Conservation (phyloP, 345 rosid species). For the Heritiera littoralis region DNA sequence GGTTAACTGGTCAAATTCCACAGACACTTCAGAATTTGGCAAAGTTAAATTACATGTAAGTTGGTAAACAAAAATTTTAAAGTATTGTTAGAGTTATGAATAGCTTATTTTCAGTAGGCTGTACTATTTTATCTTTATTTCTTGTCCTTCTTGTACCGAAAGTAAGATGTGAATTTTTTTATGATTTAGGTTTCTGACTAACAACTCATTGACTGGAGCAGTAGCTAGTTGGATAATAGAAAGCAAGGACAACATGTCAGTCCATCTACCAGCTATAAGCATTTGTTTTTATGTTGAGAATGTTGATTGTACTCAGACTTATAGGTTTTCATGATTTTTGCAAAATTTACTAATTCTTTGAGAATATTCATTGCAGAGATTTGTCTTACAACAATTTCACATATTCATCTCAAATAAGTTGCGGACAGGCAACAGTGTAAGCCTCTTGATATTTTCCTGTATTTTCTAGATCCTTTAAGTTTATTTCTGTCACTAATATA, state of each 20-base stretch:
- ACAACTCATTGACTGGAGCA: slow-evolving; percentile 71
- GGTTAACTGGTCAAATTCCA: slow-evolving; percentile 59
- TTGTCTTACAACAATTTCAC: slow-evolving; percentile 88
- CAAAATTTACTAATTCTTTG: neutral
- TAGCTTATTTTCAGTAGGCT: neutral
- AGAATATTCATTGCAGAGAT: slow-evolving; percentile 55
- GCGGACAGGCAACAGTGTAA: slow-evolving; percentile 50
- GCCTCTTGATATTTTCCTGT: slow-evolving; percentile 21
- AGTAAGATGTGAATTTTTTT: neutral
- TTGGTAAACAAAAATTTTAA: neutral
- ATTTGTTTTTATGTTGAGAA: neutral
- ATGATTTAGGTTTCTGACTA: slow-evolving; percentile 60
- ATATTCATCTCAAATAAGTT: slow-evolving; percentile 35
- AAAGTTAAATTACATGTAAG: slow-evolving; percentile 46
- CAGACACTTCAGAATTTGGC: slow-evolving; percentile 22
- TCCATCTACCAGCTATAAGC: slow-evolving; percentile 16
- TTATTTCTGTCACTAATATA: neutral
- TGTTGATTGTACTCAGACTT: neutral
- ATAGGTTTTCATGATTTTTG: neutral
- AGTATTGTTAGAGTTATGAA: neutral
- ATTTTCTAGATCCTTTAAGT: neutral
- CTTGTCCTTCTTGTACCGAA: neutral
- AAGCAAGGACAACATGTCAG: slow-evolving; percentile 42
- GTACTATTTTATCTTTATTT: neutral
- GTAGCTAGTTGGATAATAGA: slow-evolving; percentile 52